Evolutionary conservation across 805 yeast species (phyloP), one percentile per base, ranked within the genome.

Genomic region (Metschnikowia reukaufii): DNA sequence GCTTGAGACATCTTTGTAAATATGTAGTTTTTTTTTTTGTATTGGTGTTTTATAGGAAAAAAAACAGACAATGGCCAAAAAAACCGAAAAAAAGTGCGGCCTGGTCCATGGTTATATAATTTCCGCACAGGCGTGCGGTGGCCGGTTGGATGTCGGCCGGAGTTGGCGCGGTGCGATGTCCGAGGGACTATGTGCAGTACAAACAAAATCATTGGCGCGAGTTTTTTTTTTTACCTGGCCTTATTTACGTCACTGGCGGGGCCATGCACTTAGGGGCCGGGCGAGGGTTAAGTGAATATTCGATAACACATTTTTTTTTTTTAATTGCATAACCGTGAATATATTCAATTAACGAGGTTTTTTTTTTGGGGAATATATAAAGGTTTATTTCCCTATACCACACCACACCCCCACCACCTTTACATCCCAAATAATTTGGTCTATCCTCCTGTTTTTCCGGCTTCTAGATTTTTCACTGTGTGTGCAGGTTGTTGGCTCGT

Each of bases 1-100:
- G 79, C 62, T 59, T 70, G 59, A 36, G 76, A 72, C 76, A 72
- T 72, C 8, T 25, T 25, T 25, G 12, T 25, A 3, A 25, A 4
- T n/a, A n/a, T n/a, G n/a, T 3, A 3, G 12, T 25, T 25, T 25
- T 9, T 25, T 25, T 33, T 35, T 55, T 10, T 2, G n/a, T 17
- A 30, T 15, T n/a, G 29, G 16, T 30, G 32, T 37, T 23, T 37
- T 21, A 21, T 17, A 37, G 21, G 35, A 25, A 42, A 18, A 38
- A 38, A 36, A 30, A 18, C 29, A 30, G 31, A 7, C 27, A 8
- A 34, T 23, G 35, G 31, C 12, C 18, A 34, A 15, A 16, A 13
- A n/a, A 20, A 30, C 13, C 9, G 18, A 23, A 23, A 34, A 40
- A 42, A 42, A 23, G 4, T 20, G 23, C 25, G 21, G 39, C 39